phyloP scores from a whole-genome alignment of 768 basidiomycete species.

The Dioszegia aurantiaca region DNA sequence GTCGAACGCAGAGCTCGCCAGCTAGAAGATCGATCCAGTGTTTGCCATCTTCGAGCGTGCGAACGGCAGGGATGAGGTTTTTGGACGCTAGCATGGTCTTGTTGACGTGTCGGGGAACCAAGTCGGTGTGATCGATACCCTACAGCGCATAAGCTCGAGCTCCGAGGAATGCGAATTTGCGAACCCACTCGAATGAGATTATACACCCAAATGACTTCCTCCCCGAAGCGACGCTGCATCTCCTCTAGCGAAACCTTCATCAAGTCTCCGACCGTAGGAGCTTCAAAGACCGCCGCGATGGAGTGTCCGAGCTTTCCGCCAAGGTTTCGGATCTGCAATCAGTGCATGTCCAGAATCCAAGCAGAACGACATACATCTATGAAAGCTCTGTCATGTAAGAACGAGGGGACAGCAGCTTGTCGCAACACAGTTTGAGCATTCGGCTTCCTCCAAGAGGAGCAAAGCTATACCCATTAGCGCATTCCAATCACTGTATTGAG shows the following conservation, averaged over 20 bases:
- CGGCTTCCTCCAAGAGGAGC: constrained; percentile 85
- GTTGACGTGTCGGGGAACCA: neutral
- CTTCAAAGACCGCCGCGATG: constrained; percentile 81
- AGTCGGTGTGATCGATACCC: constrained; percentile 17
- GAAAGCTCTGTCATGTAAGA: constrained; percentile 75
- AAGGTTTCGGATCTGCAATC: constrained; percentile 74
- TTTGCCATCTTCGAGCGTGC: constrained; percentile 66
- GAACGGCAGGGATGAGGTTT: constrained; percentile 76
- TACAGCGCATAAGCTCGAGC: neutral
- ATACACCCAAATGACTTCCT: constrained; percentile 74
- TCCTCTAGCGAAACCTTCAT: constrained; percentile 54
- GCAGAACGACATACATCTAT: constrained; percentile 61
- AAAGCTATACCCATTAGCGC: constrained; percentile 58
- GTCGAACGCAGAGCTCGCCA: constrained; percentile 78
- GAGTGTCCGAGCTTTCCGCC: constrained; percentile 90
- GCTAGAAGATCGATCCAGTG: constrained; percentile 90
- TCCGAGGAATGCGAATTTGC: too few species aligned
- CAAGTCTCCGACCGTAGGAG: constrained; percentile 80
- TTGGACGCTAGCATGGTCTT: constrained; percentile 60
- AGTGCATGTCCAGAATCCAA: neutral
- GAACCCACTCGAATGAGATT: constrained; percentile 17
- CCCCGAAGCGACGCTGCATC: constrained; percentile 54
- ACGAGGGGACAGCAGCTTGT: constrained; percentile 74
- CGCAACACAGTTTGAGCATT: constrained; percentile 80
- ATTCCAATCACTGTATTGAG: too few species aligned